Conservation (phyloP, 176 grass and related monocot species). For the Elaeis guineensis region DNA sequence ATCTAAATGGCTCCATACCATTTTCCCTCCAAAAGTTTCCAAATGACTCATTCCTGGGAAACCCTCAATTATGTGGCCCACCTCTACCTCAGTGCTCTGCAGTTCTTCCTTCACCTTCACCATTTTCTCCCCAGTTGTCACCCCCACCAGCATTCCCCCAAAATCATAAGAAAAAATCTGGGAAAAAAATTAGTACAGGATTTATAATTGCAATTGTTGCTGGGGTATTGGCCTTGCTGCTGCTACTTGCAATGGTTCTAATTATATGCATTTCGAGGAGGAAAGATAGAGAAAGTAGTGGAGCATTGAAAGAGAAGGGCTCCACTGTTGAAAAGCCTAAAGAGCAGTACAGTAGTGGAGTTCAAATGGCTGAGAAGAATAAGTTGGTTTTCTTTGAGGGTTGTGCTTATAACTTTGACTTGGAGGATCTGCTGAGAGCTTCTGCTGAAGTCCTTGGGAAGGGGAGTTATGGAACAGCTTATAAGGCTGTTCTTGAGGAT, state of each 20-base stretch:
- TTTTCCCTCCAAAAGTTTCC: constrained; percentile 63
- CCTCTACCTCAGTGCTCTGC: constrained; percentile 63
- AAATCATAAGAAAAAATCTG: constrained; percentile 16
- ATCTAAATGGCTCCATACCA: constrained; percentile 72
- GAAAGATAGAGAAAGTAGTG: constrained; percentile 41
- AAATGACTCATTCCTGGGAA: constrained; percentile 60
- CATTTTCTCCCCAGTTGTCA: constrained; percentile 31
- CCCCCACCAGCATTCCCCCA: constrained; percentile 28
- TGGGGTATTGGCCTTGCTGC: constrained; percentile 44
- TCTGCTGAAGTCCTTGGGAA: constrained; percentile 96
- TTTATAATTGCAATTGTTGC: constrained; percentile 55
- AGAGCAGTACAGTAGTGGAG: constrained; percentile 65
- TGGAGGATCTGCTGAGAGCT: constrained; percentile 89
- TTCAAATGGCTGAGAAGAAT: constrained; percentile 87
- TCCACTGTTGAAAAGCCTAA: constrained; percentile 48
- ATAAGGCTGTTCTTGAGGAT: constrained; percentile 87
- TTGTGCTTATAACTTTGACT: constrained; percentile 84
- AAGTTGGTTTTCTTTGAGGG: constrained; percentile 89
- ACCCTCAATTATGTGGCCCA: constrained; percentile 60
- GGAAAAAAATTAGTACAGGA: constrained; percentile 50
- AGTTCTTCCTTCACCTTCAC: constrained; percentile 19
- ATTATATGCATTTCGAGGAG: constrained; percentile 56
- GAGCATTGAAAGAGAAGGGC: constrained; percentile 28
- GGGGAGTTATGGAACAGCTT: constrained; percentile 91
- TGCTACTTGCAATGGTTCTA: constrained; percentile 51